Evolutionary conservation across 2,329 filamentous ascomycete species (phyloP).

Genomic region (Cladosporium sp.): DNA sequence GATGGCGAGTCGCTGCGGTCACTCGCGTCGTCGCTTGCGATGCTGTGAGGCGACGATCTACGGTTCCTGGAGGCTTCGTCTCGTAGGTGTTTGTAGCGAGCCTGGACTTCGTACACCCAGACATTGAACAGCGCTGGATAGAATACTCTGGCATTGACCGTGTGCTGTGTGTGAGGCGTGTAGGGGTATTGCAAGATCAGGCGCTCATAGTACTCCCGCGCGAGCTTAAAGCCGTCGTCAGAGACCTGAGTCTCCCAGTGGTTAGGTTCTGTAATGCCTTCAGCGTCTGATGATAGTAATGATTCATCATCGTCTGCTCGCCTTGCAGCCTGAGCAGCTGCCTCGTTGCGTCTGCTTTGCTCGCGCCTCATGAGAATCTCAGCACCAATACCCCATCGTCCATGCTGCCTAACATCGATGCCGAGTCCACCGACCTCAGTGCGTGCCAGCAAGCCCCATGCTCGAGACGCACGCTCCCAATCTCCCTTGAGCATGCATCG

Average conservation of each 20-base stretch:
- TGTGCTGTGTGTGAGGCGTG: slow-evolving; percentile 53
- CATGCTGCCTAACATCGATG: slow-evolving; percentile 63
- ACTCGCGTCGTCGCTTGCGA: slow-evolving; percentile 12
- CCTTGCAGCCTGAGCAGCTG: not conserved
- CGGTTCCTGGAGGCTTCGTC: not conserved
- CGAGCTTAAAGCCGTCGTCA: slow-evolving; percentile 48
- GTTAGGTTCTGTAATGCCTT: too few relatives aligned
- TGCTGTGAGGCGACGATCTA: slow-evolving; percentile 18
- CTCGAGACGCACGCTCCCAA: slow-evolving; percentile 63
- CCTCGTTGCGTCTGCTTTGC: not conserved
- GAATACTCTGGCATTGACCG: slow-evolving; percentile 65
- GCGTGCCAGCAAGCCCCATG: slow-evolving; percentile 68
- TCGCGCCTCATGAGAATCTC: slow-evolving; percentile 66
- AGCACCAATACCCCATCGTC: slow-evolving; percentile 76
- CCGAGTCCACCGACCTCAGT: slow-evolving; percentile 50
- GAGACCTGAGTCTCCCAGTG: slow-evolving; percentile 12
- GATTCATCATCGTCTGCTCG: not conserved
- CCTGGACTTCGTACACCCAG: slow-evolving; percentile 70
- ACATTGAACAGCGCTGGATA: slow-evolving; percentile 74
- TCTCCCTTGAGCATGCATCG: slow-evolving; percentile 65
- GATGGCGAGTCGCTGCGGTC: not conserved
- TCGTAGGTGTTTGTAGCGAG: slow-evolving; percentile 47
- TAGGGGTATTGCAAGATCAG: slow-evolving; percentile 73
- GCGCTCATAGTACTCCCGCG: slow-evolving; percentile 66
- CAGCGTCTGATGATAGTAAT: not conserved